A percentile compares a stretch with the other conserved stretches of the same genome.
Conservation (phyloP, 2,329 filamentous ascomycete genomes). For the Fusarium lyarnte region DNA sequence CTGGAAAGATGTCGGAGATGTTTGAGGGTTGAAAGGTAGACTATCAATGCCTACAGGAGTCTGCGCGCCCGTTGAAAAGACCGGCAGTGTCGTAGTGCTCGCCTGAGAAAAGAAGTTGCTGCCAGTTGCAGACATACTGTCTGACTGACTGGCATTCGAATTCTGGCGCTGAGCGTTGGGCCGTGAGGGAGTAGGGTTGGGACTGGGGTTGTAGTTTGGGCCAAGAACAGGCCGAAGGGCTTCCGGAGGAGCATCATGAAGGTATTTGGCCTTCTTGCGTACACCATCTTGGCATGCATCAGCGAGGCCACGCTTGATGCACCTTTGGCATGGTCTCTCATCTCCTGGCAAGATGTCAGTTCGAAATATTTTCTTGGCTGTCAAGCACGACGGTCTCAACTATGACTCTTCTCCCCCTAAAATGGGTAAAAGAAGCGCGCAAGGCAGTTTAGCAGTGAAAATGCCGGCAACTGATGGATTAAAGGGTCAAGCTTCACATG, state of each 20-base stretch:
- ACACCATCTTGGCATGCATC: conserved; percentile 96
- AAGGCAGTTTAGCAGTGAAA: conserved; percentile 1
- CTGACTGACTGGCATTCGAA: conserved; percentile 60
- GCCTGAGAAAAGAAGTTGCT: conserved; percentile 60
- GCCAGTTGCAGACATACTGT: conserved; percentile 55
- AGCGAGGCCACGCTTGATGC: conserved; percentile 91
- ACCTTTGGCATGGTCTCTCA: conserved; percentile 91
- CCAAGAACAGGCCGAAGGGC: conserved; percentile 87
- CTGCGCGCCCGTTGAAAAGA: conserved; percentile 59
- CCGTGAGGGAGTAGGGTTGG: conserved; percentile 56
- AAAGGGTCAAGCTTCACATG: conserved; percentile 25
- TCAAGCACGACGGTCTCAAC: conserved; percentile 7
- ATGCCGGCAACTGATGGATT: background rate
- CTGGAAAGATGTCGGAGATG: conserved; percentile 79
- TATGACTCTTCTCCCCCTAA: background rate
- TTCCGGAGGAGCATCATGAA: conserved; percentile 93
- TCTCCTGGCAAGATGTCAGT: conserved; percentile 71
- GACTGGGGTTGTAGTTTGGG: conserved; percentile 71
- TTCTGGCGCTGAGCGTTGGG: conserved; percentile 59
- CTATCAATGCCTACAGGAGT: conserved; percentile 58
- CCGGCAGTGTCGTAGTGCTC: conserved; percentile 58
- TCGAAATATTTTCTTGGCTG: conserved; percentile 1
- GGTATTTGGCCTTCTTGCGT: conserved; percentile 98
- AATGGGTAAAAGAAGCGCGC: background rate
- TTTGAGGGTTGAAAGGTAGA: conserved; percentile 69